Conservation (phyloP, 768 basidiomycete genomes). For the Amyloporia xantha region DNA sequence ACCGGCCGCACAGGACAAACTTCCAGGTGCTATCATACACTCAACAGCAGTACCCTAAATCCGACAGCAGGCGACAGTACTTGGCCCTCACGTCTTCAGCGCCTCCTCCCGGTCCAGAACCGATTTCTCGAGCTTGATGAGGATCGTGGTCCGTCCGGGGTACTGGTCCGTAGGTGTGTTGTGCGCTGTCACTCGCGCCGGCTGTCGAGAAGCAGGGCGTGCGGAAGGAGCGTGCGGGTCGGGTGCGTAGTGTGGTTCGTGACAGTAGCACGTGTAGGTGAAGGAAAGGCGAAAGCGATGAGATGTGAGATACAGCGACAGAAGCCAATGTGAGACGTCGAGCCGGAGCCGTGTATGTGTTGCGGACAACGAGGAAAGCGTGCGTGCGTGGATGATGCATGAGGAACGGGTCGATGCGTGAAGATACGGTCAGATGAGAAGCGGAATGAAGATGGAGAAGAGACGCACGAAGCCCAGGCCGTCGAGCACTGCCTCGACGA, state of each 20-base stretch:
- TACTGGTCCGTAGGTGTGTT: conserved; percentile 77
- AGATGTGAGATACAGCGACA: background rate
- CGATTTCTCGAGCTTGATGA: conserved; percentile 91
- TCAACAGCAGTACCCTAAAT: too few species aligned
- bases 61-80: too few species aligned
- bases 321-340: background rate
- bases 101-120: conserved; percentile 92
- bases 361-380: background rate
- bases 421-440: background rate
- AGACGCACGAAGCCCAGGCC: conserved; percentile 84
- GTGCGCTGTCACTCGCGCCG: conserved; percentile 94
- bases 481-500: conserved; percentile 95
- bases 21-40: too few species aligned
- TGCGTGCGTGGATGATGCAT: background rate
- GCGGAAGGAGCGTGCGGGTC: background rate
- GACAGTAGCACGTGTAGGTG: background rate
- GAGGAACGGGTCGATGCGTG: too few species aligned
- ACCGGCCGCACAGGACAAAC: too few species aligned
- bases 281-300: background rate
- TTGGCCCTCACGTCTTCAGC: conserved; percentile 70
- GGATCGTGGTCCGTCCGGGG: conserved; percentile 87
- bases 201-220: conserved; percentile 39
- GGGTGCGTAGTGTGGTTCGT: conserved; percentile 6
- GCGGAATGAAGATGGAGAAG: conserved; percentile 1
- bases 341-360: background rate